A percentile compares a stretch with the other conserved stretches of the same genome.
phyloP scores from a whole-genome alignment of 768 basidiomycete genomes.

The Tephrocybe sp. region DNA sequence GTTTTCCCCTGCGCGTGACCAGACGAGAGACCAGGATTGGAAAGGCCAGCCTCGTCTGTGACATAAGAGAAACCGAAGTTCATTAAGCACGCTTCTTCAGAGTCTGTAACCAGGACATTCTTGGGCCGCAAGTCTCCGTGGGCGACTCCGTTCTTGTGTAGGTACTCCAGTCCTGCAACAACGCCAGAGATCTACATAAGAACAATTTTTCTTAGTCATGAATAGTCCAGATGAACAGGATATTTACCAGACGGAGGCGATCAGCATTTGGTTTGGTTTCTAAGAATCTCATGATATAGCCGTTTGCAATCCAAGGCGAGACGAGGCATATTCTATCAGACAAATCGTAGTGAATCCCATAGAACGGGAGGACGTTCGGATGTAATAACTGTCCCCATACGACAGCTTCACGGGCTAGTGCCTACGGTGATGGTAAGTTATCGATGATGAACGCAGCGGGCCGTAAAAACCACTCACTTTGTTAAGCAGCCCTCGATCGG shows the following conservation, averaged over 20 bases:
- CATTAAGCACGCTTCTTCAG: slow-evolving; percentile 42
- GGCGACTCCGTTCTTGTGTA: slow-evolving; percentile 35
- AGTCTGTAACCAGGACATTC: slow-evolving; percentile 4
- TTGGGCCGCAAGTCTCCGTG: slow-evolving; percentile 47
- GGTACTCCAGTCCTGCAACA: slow-evolving; percentile 31
- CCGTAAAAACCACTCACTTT: slow-evolving; percentile 19
- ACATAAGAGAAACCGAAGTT: slow-evolving; percentile 46
- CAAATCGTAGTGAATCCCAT: slow-evolving; percentile 33
- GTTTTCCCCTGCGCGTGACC: slow-evolving; percentile 1
- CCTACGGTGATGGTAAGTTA: slow-evolving; percentile 1
- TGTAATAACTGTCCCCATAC: slow-evolving; percentile 14
- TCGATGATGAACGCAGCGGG: no score
- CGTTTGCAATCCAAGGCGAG: slow-evolving; percentile 37
- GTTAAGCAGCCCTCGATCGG: slow-evolving; percentile 16
- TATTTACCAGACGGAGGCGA: neutral
- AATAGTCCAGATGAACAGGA: slow-evolving; percentile 10
- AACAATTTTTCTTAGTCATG: neutral
- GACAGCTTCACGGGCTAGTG: slow-evolving; percentile 10
- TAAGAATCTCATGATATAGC: slow-evolving; percentile 27
- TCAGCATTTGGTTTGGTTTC: slow-evolving; percentile 7
- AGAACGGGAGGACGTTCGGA: slow-evolving; percentile 32
- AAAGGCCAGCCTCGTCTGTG: slow-evolving; percentile 14
- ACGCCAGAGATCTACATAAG: slow-evolving; percentile 26
- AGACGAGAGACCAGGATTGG: slow-evolving; percentile 14
- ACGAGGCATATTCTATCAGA: slow-evolving; percentile 29